Conservation (phyloP, 805 yeast species). For the Candida xiaguanensis region DNA sequence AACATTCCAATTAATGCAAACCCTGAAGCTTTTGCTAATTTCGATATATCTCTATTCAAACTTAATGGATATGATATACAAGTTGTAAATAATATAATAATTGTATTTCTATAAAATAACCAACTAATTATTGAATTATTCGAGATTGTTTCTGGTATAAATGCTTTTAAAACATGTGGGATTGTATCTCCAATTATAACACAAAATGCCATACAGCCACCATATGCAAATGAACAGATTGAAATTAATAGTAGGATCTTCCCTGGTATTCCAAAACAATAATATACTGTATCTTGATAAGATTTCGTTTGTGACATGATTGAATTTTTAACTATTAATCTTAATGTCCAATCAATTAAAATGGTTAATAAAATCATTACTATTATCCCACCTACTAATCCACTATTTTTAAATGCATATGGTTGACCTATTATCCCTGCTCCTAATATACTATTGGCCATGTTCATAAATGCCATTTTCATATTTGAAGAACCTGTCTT, state of each 20-base stretch:
- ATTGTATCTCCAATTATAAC: conserved; percentile 93
- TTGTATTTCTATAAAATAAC: conserved; percentile 61
- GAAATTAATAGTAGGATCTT: conserved; percentile 63
- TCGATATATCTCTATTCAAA: conserved; percentile 74
- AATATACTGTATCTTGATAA: conserved; percentile 80
- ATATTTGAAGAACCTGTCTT: conserved; percentile 40
- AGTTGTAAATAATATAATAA: conserved; percentile 66
- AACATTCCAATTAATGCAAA: conserved; percentile 84
- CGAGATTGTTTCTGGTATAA: conserved; percentile 46
- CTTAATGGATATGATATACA: conserved; percentile 82
- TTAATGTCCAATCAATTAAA: conserved; percentile 82
- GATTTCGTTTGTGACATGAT: conserved; percentile 71
- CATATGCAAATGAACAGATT: conserved; percentile 88
- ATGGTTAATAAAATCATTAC: conserved; percentile 58
- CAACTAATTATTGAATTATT: conserved; percentile 38
- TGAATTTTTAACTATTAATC: conserved; percentile 78
- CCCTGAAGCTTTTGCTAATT: conserved; percentile 81
- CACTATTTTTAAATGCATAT: conserved; percentile 77
- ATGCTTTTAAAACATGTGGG: conserved; percentile 77
- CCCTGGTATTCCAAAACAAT: conserved; percentile 75
- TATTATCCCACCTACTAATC: conserved; percentile 69
- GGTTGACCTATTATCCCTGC: conserved; percentile 97
- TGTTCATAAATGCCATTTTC: conserved; percentile 92
- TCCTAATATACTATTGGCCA: conserved; percentile 93
- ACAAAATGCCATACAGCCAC: conserved; percentile 92